These are phyloP conservation scores for Lichtheimia corymbifera DNA, from an alignment of 371 early-diverging fungal species.

Conservation along the genomic window DNA sequence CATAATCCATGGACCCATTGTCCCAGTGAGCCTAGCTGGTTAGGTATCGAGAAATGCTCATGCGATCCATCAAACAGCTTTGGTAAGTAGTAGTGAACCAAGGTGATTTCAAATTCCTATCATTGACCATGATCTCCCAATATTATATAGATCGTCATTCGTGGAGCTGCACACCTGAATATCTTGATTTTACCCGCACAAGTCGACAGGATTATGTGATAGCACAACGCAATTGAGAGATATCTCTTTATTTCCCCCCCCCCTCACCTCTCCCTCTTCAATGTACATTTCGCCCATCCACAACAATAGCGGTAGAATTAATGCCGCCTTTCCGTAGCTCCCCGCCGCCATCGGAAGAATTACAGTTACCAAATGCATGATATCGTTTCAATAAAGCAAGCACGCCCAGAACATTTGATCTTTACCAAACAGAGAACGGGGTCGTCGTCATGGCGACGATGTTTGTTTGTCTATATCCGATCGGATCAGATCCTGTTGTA, in stretches of 20 bases:
- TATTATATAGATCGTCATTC: constrained; percentile 15
- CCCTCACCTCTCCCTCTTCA: too few species aligned
- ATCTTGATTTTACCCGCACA: constrained; percentile 14
- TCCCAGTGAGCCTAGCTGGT: constrained; percentile 55
- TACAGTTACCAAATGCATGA: too few species aligned
- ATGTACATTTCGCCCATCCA: too few species aligned
- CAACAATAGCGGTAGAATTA: too few species aligned
- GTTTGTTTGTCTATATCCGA: too few species aligned
- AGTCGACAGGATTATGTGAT: constrained; percentile 13
- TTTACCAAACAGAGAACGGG: not conserved
- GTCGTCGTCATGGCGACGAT: too few species aligned
- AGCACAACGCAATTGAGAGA: constrained; percentile 3
- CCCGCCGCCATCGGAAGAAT: too few species aligned
- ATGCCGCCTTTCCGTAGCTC: too few species aligned
- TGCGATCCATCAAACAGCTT: constrained; percentile 58
- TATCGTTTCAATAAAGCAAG: too few species aligned
- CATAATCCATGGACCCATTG: constrained; percentile 75
- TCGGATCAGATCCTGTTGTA: too few species aligned
- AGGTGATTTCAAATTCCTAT: not conserved
- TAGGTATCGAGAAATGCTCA: constrained; percentile 54
- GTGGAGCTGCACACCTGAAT: constrained; percentile 21
- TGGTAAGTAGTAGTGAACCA: constrained; percentile 38
- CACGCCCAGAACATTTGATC: too few species aligned
- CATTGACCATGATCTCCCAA: not conserved
- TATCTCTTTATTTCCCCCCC: too few species aligned